These are phyloP conservation scores for Cladosporium sp. DNA, from an alignment of 2,329 filamentous ascomycete species.

Conservation along the genomic window DNA sequence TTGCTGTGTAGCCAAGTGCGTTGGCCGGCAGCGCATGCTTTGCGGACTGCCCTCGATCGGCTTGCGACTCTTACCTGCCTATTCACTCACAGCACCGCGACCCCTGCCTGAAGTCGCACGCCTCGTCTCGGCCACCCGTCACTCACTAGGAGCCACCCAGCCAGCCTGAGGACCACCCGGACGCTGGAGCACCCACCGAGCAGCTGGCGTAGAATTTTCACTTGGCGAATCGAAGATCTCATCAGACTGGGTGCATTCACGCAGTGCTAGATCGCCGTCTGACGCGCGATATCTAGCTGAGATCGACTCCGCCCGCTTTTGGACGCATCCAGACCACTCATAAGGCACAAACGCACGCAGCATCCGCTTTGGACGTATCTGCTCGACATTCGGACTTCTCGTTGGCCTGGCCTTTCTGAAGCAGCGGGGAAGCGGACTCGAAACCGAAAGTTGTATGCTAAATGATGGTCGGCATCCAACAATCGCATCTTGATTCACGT, in stretches of 20 bases:
- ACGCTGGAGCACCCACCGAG: neutral
- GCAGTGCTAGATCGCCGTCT: neutral
- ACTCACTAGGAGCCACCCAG: neutral
- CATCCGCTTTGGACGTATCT: neutral
- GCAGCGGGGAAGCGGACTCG: neutral
- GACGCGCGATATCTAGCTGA: neutral
- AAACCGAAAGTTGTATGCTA: neutral
- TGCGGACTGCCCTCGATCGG: neutral
- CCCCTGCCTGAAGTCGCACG: conserved; percentile 6
- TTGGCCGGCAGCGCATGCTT: neutral
- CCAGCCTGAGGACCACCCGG: neutral
- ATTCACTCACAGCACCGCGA: conserved; percentile 8
- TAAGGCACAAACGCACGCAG: neutral
- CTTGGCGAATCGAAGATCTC: neutral
- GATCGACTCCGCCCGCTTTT: conserved; percentile 4
- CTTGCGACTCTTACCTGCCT: neutral
- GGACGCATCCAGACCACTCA: neutral
- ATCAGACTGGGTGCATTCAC: neutral
- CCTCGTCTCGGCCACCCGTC: neutral
- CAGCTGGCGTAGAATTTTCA: neutral
- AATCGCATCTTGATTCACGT: conserved; percentile 5
- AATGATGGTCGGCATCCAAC: conserved; percentile 8
- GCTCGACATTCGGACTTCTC: neutral
- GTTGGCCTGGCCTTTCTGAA: neutral
- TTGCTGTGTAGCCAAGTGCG: conserved; percentile 13